Evolutionary conservation across 2,329 filamentous ascomycete genomes (phyloP), one percentile per base, ranked within the genome.

Genomic region (Ascosphaera pollenicola): DNA sequence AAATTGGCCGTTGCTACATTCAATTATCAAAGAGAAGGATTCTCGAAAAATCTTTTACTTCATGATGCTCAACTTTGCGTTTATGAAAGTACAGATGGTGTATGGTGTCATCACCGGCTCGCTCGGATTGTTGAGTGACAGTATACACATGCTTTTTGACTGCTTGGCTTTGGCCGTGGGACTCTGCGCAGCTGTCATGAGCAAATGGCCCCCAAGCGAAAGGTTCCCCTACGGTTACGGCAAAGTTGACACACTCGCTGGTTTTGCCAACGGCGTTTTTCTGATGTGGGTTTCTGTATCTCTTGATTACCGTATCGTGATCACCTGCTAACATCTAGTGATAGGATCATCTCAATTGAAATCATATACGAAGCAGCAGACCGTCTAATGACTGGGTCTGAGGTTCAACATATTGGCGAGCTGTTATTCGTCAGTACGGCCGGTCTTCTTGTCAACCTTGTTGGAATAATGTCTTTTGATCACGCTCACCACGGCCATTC

Each of bases 141-240:
- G 85, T 51, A 89, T 98, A 45, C 89, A 98, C 60, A 98, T 98
- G 89, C 87, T 98, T 51, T 95, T 98, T 50, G 89, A 98, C 58
- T 98, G 89, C 48, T 75, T 94, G 28, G 89, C 87, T 16, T 68
- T 98, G 19, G 73, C 81, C 1, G 84, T 98, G 28, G 89, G 89
- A 8, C 65, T 98, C 8, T 78, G 87, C 48, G 89, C 89, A 19
- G 78, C 87, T 2, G 84, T 98, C 4, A 82, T 93, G 65, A 89
- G 82, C 59, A 95, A 95, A 58, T 94, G 89, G 85, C 84, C 85
- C 1, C 79, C 84, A 1, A 93, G 78, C 53, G 68, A 79, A 42
- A 69, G 76, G 16, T 95, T 93, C 49, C 89, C 89, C 0, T 95
- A 94, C 52, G 89, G 89, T 0, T 89, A 93, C 54, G 85, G 87